Conservation (phyloP, 805 yeast species). For the Saccharomycopsis oosterbeekiorum region DNA sequence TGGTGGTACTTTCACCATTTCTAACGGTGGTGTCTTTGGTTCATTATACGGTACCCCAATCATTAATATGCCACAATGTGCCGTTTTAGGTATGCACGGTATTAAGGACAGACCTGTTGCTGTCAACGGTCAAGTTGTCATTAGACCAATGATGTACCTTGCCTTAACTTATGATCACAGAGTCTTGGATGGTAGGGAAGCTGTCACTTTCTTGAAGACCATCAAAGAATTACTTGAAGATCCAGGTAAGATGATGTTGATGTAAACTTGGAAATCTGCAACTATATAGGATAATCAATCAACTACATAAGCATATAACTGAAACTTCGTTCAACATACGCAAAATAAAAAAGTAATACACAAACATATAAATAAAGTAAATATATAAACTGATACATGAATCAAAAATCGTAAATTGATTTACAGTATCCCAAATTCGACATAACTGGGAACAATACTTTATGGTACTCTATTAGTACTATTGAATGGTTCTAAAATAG, state of each 20-base stretch:
- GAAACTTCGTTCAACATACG: not conserved
- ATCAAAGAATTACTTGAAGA: slow-evolving; percentile 96
- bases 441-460: too few relatives aligned
- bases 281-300: slow-evolving; percentile 23
- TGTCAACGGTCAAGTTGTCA: slow-evolving; percentile 88
- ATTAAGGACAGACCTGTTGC: slow-evolving; percentile 96
- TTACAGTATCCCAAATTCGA: too few relatives aligned
- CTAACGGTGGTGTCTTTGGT: slow-evolving; percentile 98
- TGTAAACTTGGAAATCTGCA: slow-evolving; percentile 32
- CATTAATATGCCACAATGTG: slow-evolving; percentile 96
- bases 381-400: not conserved
- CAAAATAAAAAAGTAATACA: not conserved
- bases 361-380: not conserved
- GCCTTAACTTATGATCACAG: slow-evolving; percentile 98
- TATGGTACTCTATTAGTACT: too few relatives aligned
- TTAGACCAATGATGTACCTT: slow-evolving; percentile 99
- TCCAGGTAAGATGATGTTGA: slow-evolving; percentile 92
- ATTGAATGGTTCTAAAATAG: too few relatives aligned
- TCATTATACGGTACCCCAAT: slow-evolving; percentile 97
- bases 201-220: slow-evolving; percentile 92
- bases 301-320: not conserved
- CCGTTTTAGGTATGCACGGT: slow-evolving; percentile 96
- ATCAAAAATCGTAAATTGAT: not conserved
- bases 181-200: slow-evolving; percentile 97
- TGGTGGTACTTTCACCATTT: slow-evolving; percentile 98